A percentile compares a stretch with the other conserved stretches of the same genome.
These are phyloP conservation scores for Ceratocystis colombiana DNA, from an alignment of 2,329 filamentous ascomycete genomes.

Conservation along the genomic window DNA sequence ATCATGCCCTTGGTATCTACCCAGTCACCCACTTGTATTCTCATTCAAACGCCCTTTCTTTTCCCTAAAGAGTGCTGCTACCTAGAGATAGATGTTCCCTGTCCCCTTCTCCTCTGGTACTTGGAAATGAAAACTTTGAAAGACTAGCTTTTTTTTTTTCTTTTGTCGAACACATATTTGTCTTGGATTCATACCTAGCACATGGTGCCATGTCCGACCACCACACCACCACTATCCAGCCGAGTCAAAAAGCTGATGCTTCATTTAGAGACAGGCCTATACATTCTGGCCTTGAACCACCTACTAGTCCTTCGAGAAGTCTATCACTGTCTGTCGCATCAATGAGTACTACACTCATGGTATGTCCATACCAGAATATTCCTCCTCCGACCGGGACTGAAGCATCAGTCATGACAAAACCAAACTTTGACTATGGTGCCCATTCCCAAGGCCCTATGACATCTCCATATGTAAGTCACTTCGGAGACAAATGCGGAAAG, in stretches of 20 bases:
- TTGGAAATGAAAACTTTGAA: not conserved
- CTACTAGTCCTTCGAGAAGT: not conserved
- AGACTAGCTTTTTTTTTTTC: not conserved
- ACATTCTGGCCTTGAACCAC: too few species aligned
- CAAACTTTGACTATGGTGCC: not conserved
- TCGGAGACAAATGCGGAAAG: conserved; percentile 22
- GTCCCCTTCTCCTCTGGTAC: not conserved
- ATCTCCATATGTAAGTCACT: conserved; percentile 30
- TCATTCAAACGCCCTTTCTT: not conserved
- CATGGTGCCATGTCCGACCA: not conserved
- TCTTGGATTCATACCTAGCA: not conserved
- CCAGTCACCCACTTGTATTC: not conserved
- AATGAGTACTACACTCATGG: conserved; percentile 12
- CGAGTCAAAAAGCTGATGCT: not conserved
- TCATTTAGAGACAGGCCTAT: not conserved
- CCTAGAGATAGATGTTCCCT: not conserved
- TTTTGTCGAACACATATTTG: not conserved
- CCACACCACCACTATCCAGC: not conserved
- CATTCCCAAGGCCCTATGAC: not conserved
- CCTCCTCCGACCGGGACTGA: not conserved
- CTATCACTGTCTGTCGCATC: not conserved
- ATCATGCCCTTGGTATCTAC: not conserved
- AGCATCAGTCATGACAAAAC: not conserved
- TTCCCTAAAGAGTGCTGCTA: not conserved
- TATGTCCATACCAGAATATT: not conserved